Percentiles rank a stretch among this genome's conserved stretches.
phyloP scores from a whole-genome alignment of 2,329 filamentous ascomycete species.

The Epichloe amarillans region DNA sequence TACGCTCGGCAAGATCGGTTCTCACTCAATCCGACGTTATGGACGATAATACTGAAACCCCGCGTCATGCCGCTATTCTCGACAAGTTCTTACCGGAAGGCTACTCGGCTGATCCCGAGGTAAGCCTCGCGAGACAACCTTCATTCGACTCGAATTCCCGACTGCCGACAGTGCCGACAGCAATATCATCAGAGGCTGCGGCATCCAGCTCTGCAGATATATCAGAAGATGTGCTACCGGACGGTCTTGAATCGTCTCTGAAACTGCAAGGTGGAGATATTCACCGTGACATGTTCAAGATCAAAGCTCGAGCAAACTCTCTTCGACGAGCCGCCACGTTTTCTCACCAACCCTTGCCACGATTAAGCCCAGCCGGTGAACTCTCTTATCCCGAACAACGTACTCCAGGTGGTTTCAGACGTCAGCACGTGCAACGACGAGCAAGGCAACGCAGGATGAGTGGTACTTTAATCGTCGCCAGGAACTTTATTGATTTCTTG shows the following conservation, averaged over 20 bases:
- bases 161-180: not conserved
- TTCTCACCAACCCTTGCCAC: constrained; percentile 34
- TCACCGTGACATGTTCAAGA: constrained; percentile 64
- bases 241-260: constrained; percentile 47
- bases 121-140: constrained; percentile 15
- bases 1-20: not conserved
- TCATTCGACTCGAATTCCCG: constrained; percentile 2
- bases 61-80: constrained; percentile 23
- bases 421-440: constrained; percentile 25
- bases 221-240: constrained; percentile 16
- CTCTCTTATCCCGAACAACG: constrained; percentile 26
- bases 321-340: constrained; percentile 53
- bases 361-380: constrained; percentile 16
- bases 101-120: constrained; percentile 26
- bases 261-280: constrained; percentile 65
- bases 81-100: constrained; percentile 25
- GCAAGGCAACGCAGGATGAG: constrained; percentile 24
- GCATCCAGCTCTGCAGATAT: constrained; percentile 4
- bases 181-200: not conserved
- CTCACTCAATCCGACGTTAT: constrained; percentile 7
- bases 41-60: constrained; percentile 15
- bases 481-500: constrained; percentile 62
- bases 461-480: constrained; percentile 40
- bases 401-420: constrained; percentile 34
- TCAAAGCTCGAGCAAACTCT: constrained; percentile 43